Conservation (phyloP, 148 eudicot species). For the Dysphania ambrosioides region DNA sequence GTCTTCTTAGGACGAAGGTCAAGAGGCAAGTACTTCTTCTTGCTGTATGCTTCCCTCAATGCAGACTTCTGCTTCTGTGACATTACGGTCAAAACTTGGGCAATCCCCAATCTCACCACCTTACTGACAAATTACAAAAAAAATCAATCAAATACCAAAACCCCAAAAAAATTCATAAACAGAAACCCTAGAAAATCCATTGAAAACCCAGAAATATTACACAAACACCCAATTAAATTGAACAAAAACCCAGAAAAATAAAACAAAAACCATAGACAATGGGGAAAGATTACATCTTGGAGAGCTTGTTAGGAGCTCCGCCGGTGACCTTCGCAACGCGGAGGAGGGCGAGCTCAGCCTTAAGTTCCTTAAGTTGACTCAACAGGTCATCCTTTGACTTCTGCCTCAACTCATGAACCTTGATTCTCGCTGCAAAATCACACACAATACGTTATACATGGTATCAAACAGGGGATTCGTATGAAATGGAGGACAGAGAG, state of each 20-base stretch:
- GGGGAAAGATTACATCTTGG: conserved; percentile 42
- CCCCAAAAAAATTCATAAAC: background rate
- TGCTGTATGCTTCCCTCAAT: conserved; percentile 57
- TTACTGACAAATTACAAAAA: conserved; percentile 24
- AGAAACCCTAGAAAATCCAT: too few relatives aligned
- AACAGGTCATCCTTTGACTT: conserved; percentile 40
- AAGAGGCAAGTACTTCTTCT: conserved; percentile 60
- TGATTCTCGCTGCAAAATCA: conserved; percentile 27
- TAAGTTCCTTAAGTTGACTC: conserved; percentile 51
- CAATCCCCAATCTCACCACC: conserved; percentile 52
- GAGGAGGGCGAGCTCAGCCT: conserved; percentile 60
- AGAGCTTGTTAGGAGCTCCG: conserved; percentile 73
- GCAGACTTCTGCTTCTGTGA: conserved; percentile 63
- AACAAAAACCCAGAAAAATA: too few relatives aligned
- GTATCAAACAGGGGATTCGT: too few relatives aligned
- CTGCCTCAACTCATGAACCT: conserved; percentile 28
- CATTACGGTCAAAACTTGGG: conserved; percentile 61
- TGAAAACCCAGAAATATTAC: too few relatives aligned
- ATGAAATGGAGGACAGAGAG: background rate
- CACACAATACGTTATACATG: too few relatives aligned
- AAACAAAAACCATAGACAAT: background rate
- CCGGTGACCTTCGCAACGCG: conserved; percentile 74
- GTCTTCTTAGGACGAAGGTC: conserved; percentile 75
- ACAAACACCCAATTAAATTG: too few relatives aligned
- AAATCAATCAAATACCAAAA: background rate